Evolutionary conservation across 225 moss, liverwort and hornwort species (phyloP), one percentile per base, ranked within the genome.

Genomic region (Polytrichum formosum): DNA sequence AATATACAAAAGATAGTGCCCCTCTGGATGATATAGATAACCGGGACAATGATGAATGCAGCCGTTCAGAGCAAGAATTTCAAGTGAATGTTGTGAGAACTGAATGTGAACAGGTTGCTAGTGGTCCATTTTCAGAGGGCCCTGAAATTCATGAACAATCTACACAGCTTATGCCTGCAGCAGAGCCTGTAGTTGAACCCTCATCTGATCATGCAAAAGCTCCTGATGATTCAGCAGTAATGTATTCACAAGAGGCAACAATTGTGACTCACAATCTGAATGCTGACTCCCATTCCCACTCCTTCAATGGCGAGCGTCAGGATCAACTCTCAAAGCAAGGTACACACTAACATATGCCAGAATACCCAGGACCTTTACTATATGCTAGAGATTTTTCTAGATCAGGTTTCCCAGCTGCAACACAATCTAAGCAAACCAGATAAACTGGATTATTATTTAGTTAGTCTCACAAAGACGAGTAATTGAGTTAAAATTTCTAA

Each of bases 301-400:
- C 67, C 28, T 64, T 66, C 28, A 65, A 70, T 63, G 46, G 35
- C 20, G 76, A 71, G 35, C 60, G 61, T 22, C 70, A 76, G 63
- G 71, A 71, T 67, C 76, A 71, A 70, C 66, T 26, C 26, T 61
- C 30, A 25, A 66, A 77, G 67, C 67, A 77, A 46, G 62, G 58
- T 58, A 58, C 46, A 58, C 46, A 46, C 46, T 46, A 46, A 16
- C 46, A 46, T 46, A 13, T 13, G 13, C 46, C 46, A 46, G 46
- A 13, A 46, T 9, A 35, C 9, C 2, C 35, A 35, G 35, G 35
- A 9, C 46, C 46, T 46, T 46, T 46, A 3, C 46, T 13, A 13
- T 13, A 10, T 46, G 46, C 9, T 46, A 46, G 46, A 46, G 46
- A 46, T 46, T 46, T 46, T 46, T 13, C 46, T 46, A 46, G 31